Conservation (phyloP, 306 rosid genomes). For the Boehmeria nivea region DNA sequence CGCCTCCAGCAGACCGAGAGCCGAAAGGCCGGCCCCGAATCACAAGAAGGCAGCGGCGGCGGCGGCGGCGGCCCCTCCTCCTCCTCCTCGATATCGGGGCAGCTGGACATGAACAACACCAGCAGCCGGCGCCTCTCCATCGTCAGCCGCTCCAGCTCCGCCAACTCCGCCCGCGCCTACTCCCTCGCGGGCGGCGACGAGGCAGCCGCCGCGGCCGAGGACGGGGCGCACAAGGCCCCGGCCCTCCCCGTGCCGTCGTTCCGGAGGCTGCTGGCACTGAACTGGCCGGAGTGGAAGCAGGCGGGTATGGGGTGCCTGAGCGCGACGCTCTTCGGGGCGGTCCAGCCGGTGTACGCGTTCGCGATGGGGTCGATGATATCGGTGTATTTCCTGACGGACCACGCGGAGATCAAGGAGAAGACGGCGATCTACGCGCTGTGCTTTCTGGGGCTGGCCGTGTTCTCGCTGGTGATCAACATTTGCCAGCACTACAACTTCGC, state of each 20-base stretch:
- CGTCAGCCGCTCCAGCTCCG: constrained; percentile 44
- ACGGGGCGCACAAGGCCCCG: neutral
- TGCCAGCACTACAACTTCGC: constrained; percentile 76
- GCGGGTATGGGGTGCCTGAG: constrained; percentile 55
- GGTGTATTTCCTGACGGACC: constrained; percentile 52
- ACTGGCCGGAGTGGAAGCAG: constrained; percentile 77
- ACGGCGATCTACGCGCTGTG: constrained; percentile 37
- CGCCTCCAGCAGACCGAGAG: constrained; percentile 64
- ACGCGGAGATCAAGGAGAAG: constrained; percentile 60
- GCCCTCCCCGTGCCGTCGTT: constrained; percentile 43
- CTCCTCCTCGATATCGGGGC: neutral
- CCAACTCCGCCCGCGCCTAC: constrained; percentile 20
- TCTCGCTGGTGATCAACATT: constrained; percentile 44
- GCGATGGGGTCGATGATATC: constrained; percentile 66
- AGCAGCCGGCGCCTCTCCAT: neutral
- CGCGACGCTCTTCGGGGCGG: constrained; percentile 63
- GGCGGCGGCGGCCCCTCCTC: neutral
- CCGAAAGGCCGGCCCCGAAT: neutral
- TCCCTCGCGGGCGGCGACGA: neutral
- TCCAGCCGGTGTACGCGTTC: constrained; percentile 59
- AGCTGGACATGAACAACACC: neutral
- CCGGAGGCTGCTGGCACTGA: constrained; percentile 53
- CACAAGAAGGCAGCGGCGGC: too few relatives aligned
- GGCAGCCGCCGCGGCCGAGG: neutral
- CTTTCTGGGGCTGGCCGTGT: constrained; percentile 52